phyloP scores from a whole-genome alignment of 176 grass and related monocot genomes.

The Eragrostis nindensis region DNA sequence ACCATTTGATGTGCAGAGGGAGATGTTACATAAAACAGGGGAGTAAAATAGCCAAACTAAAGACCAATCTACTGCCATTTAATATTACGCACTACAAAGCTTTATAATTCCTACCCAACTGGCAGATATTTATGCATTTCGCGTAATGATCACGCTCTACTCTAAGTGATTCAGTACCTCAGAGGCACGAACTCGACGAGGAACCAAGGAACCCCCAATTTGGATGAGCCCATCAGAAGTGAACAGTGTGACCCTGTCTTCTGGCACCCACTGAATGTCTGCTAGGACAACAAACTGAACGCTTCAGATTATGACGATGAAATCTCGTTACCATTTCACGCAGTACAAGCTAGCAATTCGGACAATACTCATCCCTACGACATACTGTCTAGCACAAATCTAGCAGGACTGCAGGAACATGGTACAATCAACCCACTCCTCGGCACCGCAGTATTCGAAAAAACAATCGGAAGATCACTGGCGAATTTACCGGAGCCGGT shows the following conservation, averaged over 20 bases:
- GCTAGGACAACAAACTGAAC: constrained; percentile 29
- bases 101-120: neutral
- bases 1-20: neutral
- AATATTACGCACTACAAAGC: neutral
- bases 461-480: neutral
- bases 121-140: neutral
- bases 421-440: neutral
- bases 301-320: neutral
- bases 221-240: constrained; percentile 92
- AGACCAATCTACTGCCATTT: neutral
- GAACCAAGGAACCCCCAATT: constrained; percentile 81
- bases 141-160: neutral
- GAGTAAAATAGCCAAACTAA: neutral
- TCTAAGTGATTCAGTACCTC: constrained; percentile 49
- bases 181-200: constrained; percentile 54
- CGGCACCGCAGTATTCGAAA: neutral
- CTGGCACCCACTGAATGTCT: constrained; percentile 86
- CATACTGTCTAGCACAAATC: neutral
- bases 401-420: neutral
- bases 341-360: neutral
- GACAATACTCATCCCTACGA: neutral
- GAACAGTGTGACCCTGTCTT: constrained; percentile 86
- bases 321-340: neutral
- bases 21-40: neutral
- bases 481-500: constrained; percentile 33